These are phyloP conservation scores for Malus orientalis DNA, from an alignment of 306 rosid species.

Conservation along the genomic window DNA sequence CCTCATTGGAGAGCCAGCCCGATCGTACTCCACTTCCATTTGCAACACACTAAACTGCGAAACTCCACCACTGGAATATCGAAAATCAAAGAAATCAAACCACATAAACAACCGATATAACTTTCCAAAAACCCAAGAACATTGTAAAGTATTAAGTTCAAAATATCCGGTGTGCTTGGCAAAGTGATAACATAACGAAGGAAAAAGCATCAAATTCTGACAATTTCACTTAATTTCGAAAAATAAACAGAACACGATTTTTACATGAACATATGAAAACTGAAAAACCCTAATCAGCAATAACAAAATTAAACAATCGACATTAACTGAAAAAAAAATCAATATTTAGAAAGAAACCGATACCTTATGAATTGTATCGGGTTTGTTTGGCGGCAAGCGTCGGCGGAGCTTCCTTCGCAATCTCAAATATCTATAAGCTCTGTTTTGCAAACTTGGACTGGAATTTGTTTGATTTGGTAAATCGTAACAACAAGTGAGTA, in stretches of 20 bases:
- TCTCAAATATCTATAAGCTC: not conserved
- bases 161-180: not conserved
- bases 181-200: not conserved
- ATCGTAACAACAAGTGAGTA: not conserved
- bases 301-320: not conserved
- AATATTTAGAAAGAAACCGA: not conserved
- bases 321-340: not conserved
- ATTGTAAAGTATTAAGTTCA: not conserved
- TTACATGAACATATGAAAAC: not conserved
- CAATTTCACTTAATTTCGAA: not conserved
- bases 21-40: constrained; percentile 56
- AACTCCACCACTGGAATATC: constrained; percentile 3
- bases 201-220: not conserved
- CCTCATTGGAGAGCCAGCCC: constrained; percentile 31
- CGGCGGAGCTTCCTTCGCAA: not conserved
- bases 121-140: not conserved
- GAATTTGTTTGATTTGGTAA: not conserved
- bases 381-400: not conserved
- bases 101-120: not conserved
- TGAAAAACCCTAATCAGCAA: not conserved
- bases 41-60: not conserved
- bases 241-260: not conserved
- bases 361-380: not conserved
- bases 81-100: not conserved
- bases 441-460: not conserved